phyloP scores from a whole-genome alignment of 371 early-diverging fungal species.

The Saksenaea vasiformis region DNA sequence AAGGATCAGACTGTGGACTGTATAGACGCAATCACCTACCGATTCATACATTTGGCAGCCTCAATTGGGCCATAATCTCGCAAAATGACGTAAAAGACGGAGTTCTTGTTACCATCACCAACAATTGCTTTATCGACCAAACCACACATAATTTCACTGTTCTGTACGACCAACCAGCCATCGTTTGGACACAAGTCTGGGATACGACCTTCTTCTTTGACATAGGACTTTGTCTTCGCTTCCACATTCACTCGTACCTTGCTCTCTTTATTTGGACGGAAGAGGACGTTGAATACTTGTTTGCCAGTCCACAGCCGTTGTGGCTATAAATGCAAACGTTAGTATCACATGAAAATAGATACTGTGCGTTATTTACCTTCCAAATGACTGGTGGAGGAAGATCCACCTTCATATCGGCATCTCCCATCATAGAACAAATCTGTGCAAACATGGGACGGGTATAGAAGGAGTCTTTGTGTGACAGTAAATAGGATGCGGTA shows the following conservation, averaged over 20 bases:
- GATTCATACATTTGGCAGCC: slow-evolving; percentile 94
- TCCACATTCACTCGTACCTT: slow-evolving; percentile 84
- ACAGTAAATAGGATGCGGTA: slow-evolving; percentile 93
- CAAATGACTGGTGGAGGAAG: slow-evolving; percentile 93
- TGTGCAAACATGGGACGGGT: slow-evolving; percentile 93
- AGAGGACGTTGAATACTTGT: slow-evolving; percentile 79
- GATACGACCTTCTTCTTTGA: slow-evolving; percentile 57
- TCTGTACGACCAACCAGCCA: slow-evolving; percentile 86
- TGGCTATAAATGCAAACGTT: slow-evolving; percentile 44
- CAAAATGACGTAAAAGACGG: slow-evolving; percentile 91
- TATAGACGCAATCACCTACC: slow-evolving; percentile 23
- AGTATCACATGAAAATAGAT: background rate
- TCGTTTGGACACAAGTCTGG: slow-evolving; percentile 90
- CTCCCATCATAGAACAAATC: slow-evolving; percentile 84
- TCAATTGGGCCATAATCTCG: slow-evolving; percentile 89
- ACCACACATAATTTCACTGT: slow-evolving; percentile 96
- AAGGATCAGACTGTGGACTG: background rate
- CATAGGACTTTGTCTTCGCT: slow-evolving; percentile 80
- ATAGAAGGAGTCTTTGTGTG: slow-evolving; percentile 94
- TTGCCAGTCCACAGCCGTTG: slow-evolving; percentile 67
- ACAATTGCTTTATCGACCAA: slow-evolving; percentile 94
- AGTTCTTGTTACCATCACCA: slow-evolving; percentile 96
- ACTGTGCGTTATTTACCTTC: slow-evolving; percentile 55
- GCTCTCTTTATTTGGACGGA: slow-evolving; percentile 81
- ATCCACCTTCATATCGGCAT: slow-evolving; percentile 80